Conservation (phyloP, 768 basidiomycete species). For the Mrakia gelida region DNA sequence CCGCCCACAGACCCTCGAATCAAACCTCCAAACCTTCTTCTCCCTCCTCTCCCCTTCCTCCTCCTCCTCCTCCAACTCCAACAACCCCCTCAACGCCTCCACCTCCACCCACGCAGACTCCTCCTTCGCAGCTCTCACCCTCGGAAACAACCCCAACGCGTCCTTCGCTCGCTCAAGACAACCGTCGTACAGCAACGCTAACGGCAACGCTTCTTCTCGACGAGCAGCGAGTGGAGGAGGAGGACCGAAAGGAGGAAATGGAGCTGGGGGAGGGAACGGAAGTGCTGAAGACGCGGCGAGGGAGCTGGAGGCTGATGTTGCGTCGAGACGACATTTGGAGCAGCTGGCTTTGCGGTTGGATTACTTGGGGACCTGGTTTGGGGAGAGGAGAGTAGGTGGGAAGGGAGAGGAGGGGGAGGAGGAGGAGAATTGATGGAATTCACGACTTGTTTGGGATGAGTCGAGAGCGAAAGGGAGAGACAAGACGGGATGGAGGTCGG, state of each 20-base stretch:
- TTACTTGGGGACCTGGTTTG: constrained; percentile 17
- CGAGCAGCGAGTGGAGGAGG: not conserved
- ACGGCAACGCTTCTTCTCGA: not conserved
- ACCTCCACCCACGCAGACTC: not conserved
- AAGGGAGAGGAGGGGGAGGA: not conserved
- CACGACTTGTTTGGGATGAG: not conserved
- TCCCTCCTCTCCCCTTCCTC: constrained; percentile 7
- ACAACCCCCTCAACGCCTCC: not conserved
- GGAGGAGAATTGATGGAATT: not conserved
- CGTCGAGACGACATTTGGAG: constrained; percentile 14
- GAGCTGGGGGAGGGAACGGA: not conserved
- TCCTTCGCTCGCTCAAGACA: not conserved
- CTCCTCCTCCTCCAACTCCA: not conserved
- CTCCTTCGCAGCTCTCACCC: constrained; percentile 1
- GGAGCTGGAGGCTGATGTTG: constrained; percentile 26
- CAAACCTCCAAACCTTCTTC: constrained; percentile 3
- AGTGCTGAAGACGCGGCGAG: not conserved
- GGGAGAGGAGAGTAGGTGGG: not conserved
- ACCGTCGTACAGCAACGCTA: not conserved
- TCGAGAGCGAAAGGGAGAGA: not conserved
- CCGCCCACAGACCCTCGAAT: not conserved
- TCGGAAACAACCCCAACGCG: constrained; percentile 4
- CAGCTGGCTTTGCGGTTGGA: constrained; percentile 17
- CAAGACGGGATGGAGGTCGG: too few relatives aligned
- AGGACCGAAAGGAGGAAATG: not conserved